A percentile compares a stretch with the other conserved stretches of the same genome.
Evolutionary conservation across 345 rosid genomes (phyloP).

Genomic region (Gossypium arboreum): DNA sequence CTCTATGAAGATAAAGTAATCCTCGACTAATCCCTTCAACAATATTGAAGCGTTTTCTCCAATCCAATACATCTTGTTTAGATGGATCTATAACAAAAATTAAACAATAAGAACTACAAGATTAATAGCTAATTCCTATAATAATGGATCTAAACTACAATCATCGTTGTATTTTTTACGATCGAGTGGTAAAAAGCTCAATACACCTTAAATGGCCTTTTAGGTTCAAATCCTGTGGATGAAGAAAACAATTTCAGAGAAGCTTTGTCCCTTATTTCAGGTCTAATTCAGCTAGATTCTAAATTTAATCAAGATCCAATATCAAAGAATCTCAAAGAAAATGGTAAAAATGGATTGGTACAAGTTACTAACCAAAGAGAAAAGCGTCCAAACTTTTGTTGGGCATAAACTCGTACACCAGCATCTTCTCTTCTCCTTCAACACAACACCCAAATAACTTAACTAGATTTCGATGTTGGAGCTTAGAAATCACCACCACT

Average conservation of each 20-base stretch:
- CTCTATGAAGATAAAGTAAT: constrained; percentile 5
- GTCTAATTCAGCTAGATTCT: too few relatives aligned
- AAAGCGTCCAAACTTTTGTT: constrained; percentile 33
- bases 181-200: neutral
- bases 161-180: too few relatives aligned
- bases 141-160: too few relatives aligned
- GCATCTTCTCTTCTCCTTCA: constrained; percentile 32
- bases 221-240: too few relatives aligned
- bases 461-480: constrained; percentile 39
- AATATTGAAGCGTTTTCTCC: neutral
- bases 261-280: too few relatives aligned
- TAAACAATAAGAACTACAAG: neutral
- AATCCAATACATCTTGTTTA: neutral
- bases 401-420: constrained; percentile 31
- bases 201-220: too few relatives aligned
- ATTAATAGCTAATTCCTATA: too few relatives aligned
- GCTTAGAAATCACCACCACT: constrained; percentile 31
- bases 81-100: neutral
- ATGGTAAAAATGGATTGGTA: neutral
- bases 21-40: neutral
- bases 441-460: constrained; percentile 32
- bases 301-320: too few relatives aligned
- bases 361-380: constrained; percentile 27
- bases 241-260: too few relatives aligned
- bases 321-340: too few relatives aligned